Evolutionary conservation across 768 basidiomycete genomes (phyloP).

Genomic region (Rhodotorula babjevae): DNA sequence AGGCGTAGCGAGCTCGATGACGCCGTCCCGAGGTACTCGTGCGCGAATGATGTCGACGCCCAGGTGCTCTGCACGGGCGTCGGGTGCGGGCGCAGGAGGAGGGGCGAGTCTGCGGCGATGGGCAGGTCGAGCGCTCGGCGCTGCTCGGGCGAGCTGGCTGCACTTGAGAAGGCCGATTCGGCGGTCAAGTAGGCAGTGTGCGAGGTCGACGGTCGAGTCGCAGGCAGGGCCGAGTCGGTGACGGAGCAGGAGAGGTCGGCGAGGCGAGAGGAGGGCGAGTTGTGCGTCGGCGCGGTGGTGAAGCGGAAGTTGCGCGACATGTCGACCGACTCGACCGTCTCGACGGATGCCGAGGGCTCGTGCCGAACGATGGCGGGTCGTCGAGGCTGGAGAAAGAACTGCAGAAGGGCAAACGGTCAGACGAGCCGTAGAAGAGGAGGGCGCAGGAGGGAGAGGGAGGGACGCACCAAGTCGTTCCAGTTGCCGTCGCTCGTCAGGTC

Average conservation of each 20-base stretch:
- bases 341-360: not conserved
- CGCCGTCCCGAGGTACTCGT: slow-evolving; percentile 16
- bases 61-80: slow-evolving; percentile 9
- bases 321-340: not conserved
- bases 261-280: not conserved
- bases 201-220: not conserved
- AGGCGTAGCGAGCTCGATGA: not conserved
- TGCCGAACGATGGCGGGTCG: not conserved
- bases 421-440: too few species aligned
- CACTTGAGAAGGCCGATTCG: not conserved
- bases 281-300: not conserved
- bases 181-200: slow-evolving; percentile 5
- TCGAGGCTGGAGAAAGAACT: slow-evolving; percentile 27
- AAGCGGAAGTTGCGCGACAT: not conserved
- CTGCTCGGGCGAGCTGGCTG: not conserved
- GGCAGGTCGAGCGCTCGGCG: not conserved
- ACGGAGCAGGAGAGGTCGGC: too few species aligned
- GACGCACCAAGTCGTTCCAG: slow-evolving; percentile 9
- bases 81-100: not conserved
- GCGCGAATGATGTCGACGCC: slow-evolving; percentile 20
- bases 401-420: not conserved
- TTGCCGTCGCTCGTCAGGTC: not conserved
- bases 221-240: not conserved
- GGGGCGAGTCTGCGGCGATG: not conserved
- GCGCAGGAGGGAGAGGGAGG: too few species aligned